Percentiles rank a stretch among this genome's conserved stretches.
Conservation (phyloP, 1,284 basidiomycete genomes). For the Mycena sp. region DNA sequence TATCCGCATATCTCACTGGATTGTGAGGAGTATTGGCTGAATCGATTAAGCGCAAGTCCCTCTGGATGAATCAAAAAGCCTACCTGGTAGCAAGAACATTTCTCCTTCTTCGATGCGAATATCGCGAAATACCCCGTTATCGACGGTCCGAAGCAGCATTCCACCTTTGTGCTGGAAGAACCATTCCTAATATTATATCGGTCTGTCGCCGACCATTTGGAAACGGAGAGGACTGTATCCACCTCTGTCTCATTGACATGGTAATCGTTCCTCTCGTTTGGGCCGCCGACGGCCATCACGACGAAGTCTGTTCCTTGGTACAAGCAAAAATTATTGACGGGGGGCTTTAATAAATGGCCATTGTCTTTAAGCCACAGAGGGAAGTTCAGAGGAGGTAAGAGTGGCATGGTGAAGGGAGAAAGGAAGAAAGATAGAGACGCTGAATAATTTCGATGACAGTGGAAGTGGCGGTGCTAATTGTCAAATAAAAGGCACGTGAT, state of each 20-base stretch:
- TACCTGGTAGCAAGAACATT: slow-evolving; percentile 95
- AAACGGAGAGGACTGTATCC: slow-evolving; percentile 1
- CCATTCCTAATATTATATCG: slow-evolving; percentile 74
- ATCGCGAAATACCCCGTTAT: slow-evolving; percentile 88
- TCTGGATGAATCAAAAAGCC: slow-evolving; percentile 31
- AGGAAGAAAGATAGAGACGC: not conserved
- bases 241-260: slow-evolving; percentile 94
- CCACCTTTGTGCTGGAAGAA: slow-evolving; percentile 95
- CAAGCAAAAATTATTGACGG: slow-evolving; percentile 92
- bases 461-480: slow-evolving; percentile 11
- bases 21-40: slow-evolving; percentile 95
- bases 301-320: slow-evolving; percentile 88
- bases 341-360: slow-evolving; percentile 82
- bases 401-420: slow-evolving; percentile 55
- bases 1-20: slow-evolving; percentile 90
- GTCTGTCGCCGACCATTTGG: not conserved
- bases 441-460: not conserved
- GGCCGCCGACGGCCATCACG: slow-evolving; percentile 93
- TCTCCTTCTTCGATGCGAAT: slow-evolving; percentile 93
- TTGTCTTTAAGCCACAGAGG: slow-evolving; percentile 88
- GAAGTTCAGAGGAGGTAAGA: slow-evolving; percentile 85
- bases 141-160: slow-evolving; percentile 90
- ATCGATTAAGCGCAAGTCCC: not conserved
- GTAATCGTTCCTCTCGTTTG: slow-evolving; percentile 92
- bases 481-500: too few species aligned